phyloP scores from a whole-genome alignment of 129 eudicot genomes.

The Tanacetum coccineum region DNA sequence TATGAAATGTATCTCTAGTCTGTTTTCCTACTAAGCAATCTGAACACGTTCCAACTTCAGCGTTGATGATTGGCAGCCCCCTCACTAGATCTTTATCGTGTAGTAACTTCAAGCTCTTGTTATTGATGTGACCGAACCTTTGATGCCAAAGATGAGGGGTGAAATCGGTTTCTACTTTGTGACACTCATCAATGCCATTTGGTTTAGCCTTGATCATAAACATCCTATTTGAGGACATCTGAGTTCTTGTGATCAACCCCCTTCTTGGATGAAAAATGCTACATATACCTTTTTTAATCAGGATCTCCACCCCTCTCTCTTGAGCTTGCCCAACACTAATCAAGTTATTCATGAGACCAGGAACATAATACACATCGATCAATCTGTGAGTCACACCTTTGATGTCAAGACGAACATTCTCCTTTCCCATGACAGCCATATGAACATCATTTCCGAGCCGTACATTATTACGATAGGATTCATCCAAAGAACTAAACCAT shows the following conservation, averaged over 20 bases:
- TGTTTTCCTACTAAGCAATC: constrained; percentile 14
- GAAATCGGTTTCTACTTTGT: not conserved
- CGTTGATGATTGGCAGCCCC: not conserved
- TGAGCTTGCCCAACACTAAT: constrained; percentile 3
- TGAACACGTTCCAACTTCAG: not conserved
- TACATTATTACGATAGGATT: too few relatives aligned
- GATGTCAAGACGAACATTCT: not conserved
- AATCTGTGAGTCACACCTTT: not conserved
- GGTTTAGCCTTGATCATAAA: not conserved
- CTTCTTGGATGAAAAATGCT: constrained; percentile 10
- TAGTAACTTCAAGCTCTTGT: not conserved
- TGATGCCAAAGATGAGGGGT: constrained; percentile 4
- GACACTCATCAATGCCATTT: not conserved
- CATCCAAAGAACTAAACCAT: not conserved
- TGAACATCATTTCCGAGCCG: not conserved
- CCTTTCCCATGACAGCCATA: constrained; percentile 12
- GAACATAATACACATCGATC: constrained; percentile 14
- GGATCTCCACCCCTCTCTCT: constrained; percentile 3
- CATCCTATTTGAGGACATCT: constrained; percentile 9
- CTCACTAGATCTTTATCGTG: not conserved
- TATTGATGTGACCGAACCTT: constrained; percentile 15
- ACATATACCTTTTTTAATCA: not conserved
- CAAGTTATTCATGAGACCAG: constrained; percentile 3
- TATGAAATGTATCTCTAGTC: not conserved
- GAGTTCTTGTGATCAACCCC: not conserved